Evolutionary conservation across 768 basidiomycete species (phyloP).

Genomic region (Lanmaoa rubissima): DNA sequence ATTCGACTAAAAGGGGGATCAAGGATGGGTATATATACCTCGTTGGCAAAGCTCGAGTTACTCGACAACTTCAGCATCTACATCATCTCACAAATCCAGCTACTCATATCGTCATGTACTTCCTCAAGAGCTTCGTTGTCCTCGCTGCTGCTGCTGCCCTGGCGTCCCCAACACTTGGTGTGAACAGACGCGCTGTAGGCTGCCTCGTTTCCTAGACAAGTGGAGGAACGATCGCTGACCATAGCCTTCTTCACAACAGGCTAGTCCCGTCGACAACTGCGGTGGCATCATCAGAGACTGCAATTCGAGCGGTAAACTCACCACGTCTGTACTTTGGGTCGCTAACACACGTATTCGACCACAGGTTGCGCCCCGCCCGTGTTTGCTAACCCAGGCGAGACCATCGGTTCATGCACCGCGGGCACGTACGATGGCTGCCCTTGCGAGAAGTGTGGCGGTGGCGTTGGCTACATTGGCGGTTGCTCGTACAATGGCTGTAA

Average conservation of each 20-base stretch:
- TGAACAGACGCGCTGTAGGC: background rate
- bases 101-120: background rate
- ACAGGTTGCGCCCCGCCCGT: background rate
- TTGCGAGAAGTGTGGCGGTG: slow-evolving; percentile 3
- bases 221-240: background rate
- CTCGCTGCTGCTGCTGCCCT: background rate
- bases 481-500: background rate
- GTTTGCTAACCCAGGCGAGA: background rate
- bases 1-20: background rate
- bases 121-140: background rate
- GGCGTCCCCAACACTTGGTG: background rate
- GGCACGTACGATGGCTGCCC: background rate
- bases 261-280: background rate
- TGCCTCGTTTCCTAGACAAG: background rate
- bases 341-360: background rate
- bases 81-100: background rate
- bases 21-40: background rate
- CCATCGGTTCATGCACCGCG: background rate
- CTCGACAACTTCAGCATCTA: background rate
- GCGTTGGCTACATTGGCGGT: background rate
- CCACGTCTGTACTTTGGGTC: no score
- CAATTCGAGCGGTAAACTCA: background rate
- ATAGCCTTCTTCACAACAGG: background rate
- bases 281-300: background rate
- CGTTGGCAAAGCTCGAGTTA: background rate